Base-by-base conservation (phyloP, 768 basidiomycete species). In the Tubosaeta sp. region DNA sequence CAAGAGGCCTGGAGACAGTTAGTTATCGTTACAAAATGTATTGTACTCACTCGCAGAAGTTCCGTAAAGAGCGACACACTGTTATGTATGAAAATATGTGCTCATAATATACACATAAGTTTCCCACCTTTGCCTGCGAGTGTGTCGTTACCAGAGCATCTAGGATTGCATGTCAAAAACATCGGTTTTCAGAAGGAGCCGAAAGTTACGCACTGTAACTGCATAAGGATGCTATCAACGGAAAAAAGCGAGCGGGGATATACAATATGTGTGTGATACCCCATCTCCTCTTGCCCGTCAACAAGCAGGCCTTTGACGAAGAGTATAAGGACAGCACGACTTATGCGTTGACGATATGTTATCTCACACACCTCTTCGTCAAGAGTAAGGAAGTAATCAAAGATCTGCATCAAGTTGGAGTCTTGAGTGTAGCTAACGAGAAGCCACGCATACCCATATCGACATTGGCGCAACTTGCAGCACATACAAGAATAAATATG, bases 191-290 rank as follows among this genome's bases (percentile, higher is more conserved):
- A 42, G 9, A 11, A 34, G n/a, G 30, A 22, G 21, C 6, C 21
- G 21, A 22, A 34, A 13, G 0, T 27, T 24, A 47, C 52, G 19
- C 16, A 55, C 53, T 44, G 18, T 55, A 55, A 4, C 19, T 41
- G 35, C 53, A 55, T 13, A 47, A 29, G 1, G 53, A 46, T 11
- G 39, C 44, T 31, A 54, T 29, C 2, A 55, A 14, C 2, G 52
- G 42, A 34, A 44, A 55, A 19, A 47, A 55, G 22, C 54, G 51
- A 19, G 54, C 43, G 29, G 41, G 41, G 27, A 54, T 34, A 30
- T 54, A 53, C 22, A 54, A 25, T n/a, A 46, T 14, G 19, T 54
- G 53, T 7, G 51, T 54, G 51, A 54, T 54, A 6, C 54, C 46
- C 54, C 52, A 55, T 19, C 24, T 21, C 11, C 36, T 18, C 22